These are phyloP conservation scores for Castanopsis chinensis DNA, from an alignment of 306 rosid species.

Conservation along the genomic window DNA sequence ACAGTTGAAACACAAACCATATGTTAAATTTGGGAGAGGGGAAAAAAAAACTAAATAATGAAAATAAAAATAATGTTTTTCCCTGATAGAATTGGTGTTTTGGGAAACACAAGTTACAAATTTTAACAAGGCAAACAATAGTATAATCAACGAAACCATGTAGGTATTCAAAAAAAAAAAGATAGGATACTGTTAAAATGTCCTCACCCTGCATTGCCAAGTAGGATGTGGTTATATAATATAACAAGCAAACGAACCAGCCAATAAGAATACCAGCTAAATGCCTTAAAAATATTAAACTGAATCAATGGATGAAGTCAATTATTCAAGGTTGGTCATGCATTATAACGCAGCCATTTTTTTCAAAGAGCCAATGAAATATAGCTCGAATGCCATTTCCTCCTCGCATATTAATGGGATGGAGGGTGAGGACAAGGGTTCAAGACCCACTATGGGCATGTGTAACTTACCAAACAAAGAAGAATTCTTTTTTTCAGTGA, in stretches of 20 bases:
- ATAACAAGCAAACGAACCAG: constrained; percentile 4
- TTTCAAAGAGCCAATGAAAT: neutral
- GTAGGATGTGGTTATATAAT: neutral
- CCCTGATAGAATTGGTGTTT: constrained; percentile 8
- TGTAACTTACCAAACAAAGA: too few relatives aligned
- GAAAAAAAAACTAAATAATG: neutral
- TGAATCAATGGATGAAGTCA: neutral
- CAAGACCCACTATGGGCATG: too few relatives aligned
- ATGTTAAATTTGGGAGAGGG: constrained; percentile 4
- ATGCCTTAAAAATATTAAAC: constrained; percentile 13
- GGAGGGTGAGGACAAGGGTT: too few relatives aligned
- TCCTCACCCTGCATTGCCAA: constrained; percentile 1
- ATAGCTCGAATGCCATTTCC: too few relatives aligned
- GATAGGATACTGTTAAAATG: neutral
- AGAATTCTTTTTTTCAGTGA: too few relatives aligned
- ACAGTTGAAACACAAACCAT: constrained; percentile 11
- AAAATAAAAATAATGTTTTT: neutral
- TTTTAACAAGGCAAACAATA: neutral
- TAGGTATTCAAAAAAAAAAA: constrained; percentile 2
- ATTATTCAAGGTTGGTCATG: neutral
- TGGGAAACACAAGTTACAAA: neutral
- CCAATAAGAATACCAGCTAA: constrained; percentile 4
- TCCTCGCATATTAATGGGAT: neutral
- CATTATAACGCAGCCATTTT: neutral
- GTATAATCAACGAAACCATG: constrained; percentile 1